These are phyloP conservation scores for Coffea eugenioides DNA, from an alignment of 257 asterid genomes.

Conservation along the genomic window DNA sequence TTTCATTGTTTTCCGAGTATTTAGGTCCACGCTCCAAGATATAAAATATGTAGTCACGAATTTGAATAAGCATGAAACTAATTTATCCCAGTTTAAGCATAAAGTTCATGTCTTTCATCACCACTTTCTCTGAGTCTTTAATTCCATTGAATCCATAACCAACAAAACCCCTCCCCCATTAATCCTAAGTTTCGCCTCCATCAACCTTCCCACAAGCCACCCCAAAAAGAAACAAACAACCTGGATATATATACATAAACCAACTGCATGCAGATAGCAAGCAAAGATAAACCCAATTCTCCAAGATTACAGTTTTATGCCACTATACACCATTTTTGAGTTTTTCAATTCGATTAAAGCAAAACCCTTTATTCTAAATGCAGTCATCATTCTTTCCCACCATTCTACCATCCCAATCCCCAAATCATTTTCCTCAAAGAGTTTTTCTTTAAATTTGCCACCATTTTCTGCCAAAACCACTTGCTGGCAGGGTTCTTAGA, in stretches of 20 bases:
- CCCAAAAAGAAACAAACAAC: background rate
- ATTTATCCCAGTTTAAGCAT: background rate
- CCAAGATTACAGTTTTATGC: background rate
- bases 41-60: background rate
- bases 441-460: background rate
- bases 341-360: slow-evolving; percentile 19
- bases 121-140: background rate
- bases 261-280: background rate
- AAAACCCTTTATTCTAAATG: slow-evolving; percentile 14
- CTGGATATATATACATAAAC: background rate
- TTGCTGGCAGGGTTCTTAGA: background rate
- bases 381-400: background rate
- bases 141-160: background rate
- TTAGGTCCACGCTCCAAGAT: background rate
- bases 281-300: background rate
- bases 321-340: background rate
- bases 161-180: background rate
- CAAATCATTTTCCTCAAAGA: background rate
- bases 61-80: background rate
- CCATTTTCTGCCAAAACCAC: background rate
- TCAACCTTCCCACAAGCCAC: background rate
- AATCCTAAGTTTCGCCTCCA: background rate
- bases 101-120: background rate
- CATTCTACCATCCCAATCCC: background rate
- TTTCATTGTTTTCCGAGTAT: background rate